Conservation (phyloP, 495 filamentous ascomycete genomes). For the Lichina pygmaea region DNA sequence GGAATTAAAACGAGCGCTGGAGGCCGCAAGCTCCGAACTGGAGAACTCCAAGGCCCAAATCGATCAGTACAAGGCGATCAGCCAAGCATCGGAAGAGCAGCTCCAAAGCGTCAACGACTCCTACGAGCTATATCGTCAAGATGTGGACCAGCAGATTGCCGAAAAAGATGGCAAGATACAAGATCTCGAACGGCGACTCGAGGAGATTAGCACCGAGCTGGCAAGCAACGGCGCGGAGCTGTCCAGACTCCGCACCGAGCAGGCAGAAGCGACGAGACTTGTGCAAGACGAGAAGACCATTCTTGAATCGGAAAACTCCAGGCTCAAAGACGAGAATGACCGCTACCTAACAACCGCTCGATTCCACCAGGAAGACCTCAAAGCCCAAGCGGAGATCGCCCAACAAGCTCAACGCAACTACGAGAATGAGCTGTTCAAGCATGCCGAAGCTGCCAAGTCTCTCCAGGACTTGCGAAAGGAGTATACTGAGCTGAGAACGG, state of each 20-base stretch:
- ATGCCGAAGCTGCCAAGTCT: slow-evolving; percentile 70
- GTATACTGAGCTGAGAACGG: slow-evolving; percentile 51
- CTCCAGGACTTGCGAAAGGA: slow-evolving; percentile 55
- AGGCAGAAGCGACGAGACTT: slow-evolving; percentile 42
- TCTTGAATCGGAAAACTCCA: slow-evolving; percentile 47
- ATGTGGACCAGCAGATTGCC: slow-evolving; percentile 44
- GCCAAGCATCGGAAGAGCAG: slow-evolving; percentile 68
- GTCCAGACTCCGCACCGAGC: slow-evolving; percentile 44
- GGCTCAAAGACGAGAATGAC: slow-evolving; percentile 66
- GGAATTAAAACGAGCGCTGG: slow-evolving; percentile 59
- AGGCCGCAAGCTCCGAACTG: slow-evolving; percentile 39
- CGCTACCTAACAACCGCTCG: slow-evolving; percentile 46
- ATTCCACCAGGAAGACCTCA: slow-evolving; percentile 70
- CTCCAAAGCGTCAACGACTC: slow-evolving; percentile 51
- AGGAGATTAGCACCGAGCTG: slow-evolving; percentile 61
- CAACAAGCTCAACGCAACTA: slow-evolving; percentile 84
- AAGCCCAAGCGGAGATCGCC: slow-evolving; percentile 80
- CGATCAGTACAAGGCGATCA: slow-evolving; percentile 75
- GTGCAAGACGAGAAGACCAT: slow-evolving; percentile 54
- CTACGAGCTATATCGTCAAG: slow-evolving; percentile 61
- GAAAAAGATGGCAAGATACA: slow-evolving; percentile 51
- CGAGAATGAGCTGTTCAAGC: slow-evolving; percentile 76
- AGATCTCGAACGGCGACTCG: slow-evolving; percentile 53
- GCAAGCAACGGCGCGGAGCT: slow-evolving; percentile 54
- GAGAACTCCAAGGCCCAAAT: slow-evolving; percentile 51